These are phyloP conservation scores for Rossbeevera mucosa DNA, from an alignment of 768 basidiomycete species.

Conservation along the genomic window DNA sequence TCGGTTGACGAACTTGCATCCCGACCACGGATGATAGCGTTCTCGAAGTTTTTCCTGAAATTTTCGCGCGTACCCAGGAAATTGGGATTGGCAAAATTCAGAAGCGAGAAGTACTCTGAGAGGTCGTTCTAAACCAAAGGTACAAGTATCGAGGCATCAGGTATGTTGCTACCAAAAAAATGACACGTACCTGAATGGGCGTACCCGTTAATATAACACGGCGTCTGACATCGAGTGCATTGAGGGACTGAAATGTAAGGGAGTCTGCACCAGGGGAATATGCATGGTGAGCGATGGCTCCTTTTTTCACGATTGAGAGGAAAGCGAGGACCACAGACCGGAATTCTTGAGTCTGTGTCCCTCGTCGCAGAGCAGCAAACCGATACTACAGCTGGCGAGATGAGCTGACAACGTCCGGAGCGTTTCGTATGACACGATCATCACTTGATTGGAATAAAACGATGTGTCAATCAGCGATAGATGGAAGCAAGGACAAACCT, in stretches of 20 bases:
- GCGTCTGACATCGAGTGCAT: slow-evolving; percentile 76
- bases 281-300: background rate
- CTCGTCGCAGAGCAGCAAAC: slow-evolving; percentile 93
- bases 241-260: slow-evolving; percentile 80
- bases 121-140: slow-evolving; percentile 68
- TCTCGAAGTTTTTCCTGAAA: slow-evolving; percentile 94
- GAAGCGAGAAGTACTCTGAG: slow-evolving; percentile 89
- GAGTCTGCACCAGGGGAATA: slow-evolving; percentile 51
- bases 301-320: background rate
- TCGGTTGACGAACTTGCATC: slow-evolving; percentile 81
- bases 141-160: background rate
- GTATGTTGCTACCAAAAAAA: slow-evolving; percentile 1
- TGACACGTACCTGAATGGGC: slow-evolving; percentile 66
- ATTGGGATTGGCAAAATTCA: slow-evolving; percentile 91
- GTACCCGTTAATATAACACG: slow-evolving; percentile 94
- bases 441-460: slow-evolving; percentile 49
- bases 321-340: slow-evolving; percentile 43
- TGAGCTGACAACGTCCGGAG: slow-evolving; percentile 75
- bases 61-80: slow-evolving; percentile 85
- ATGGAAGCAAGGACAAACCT: slow-evolving; percentile 42
- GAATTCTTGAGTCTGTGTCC: slow-evolving; percentile 97
- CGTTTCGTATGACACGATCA: slow-evolving; percentile 99
- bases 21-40: slow-evolving; percentile 83
- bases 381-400: slow-evolving; percentile 76
- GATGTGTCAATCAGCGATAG: background rate